Percentiles rank a stretch among this genome's conserved stretches.
Conservation (phyloP, 2,329 filamentous ascomycete genomes). For the Nakataea oryzae region DNA sequence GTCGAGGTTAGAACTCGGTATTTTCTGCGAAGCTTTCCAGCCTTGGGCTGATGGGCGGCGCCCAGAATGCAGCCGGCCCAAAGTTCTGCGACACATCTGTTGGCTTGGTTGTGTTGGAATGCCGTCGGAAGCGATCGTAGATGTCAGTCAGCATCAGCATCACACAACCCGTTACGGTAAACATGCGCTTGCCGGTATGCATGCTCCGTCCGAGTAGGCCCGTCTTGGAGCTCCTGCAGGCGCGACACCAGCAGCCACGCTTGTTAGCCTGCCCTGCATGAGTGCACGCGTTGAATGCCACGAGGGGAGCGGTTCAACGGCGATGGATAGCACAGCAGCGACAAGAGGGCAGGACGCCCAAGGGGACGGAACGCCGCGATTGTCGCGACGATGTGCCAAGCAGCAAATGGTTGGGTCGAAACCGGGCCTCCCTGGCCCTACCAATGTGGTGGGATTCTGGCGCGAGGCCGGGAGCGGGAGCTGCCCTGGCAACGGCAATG, state of each 20-base stretch:
- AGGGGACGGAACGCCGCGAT: too few relatives aligned
- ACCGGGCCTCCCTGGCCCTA: background rate
- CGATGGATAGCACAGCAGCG: too few relatives aligned
- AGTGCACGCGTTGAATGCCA: too few relatives aligned
- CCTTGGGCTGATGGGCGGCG: background rate
- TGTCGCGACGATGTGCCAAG: too few relatives aligned
- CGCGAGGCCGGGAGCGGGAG: background rate
- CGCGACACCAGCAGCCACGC: background rate
- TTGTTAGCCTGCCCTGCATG: background rate
- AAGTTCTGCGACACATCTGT: background rate
- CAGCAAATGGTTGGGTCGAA: background rate
- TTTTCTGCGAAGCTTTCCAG: too few relatives aligned
- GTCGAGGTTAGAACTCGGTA: too few relatives aligned
- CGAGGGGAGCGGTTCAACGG: too few relatives aligned
- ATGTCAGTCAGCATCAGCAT: background rate
- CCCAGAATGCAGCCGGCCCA: background rate
- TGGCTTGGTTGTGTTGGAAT: background rate
- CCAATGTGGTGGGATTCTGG: background rate
- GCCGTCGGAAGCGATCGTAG: background rate
- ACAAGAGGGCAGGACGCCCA: background rate
- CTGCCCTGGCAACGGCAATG: background rate
- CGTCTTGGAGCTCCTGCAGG: background rate
- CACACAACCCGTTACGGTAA: background rate
- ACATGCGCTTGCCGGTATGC: background rate
- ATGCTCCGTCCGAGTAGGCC: background rate